Evolutionary conservation across 2,329 filamentous ascomycete species (phyloP).

Genomic region (Pseudogymnoascus sp.): DNA sequence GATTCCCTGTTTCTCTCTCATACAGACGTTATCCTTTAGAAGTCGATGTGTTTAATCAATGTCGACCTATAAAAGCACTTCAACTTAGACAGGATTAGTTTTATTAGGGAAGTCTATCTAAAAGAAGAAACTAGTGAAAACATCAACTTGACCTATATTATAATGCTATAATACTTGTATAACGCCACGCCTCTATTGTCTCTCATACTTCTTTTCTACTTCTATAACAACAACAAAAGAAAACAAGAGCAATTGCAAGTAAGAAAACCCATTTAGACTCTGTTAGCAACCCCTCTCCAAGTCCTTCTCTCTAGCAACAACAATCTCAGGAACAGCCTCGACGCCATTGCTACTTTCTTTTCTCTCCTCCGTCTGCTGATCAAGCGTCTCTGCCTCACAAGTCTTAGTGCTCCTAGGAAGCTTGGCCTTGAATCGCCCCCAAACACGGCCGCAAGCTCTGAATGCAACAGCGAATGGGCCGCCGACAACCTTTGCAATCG

Average conservation of each 20-base stretch:
- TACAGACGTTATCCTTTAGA: too few species aligned
- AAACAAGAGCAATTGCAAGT: background rate
- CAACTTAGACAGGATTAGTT: background rate
- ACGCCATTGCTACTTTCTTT: background rate
- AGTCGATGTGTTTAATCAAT: background rate
- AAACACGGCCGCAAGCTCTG: background rate
- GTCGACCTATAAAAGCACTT: background rate
- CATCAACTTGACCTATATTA: background rate
- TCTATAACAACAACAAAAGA: background rate
- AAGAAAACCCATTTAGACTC: background rate
- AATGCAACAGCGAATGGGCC: background rate
- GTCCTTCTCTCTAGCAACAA: background rate
- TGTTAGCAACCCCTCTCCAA: background rate
- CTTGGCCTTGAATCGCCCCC: background rate
- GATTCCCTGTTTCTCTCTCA: too few species aligned
- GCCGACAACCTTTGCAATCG: background rate
- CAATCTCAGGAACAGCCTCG: background rate
- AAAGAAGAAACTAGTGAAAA: background rate
- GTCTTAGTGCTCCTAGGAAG: background rate
- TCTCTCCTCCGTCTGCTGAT: background rate
- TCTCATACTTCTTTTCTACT: background rate
- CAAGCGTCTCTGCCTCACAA: background rate
- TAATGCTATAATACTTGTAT: background rate
- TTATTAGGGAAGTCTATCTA: background rate
- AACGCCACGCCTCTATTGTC: background rate